Conservation (phyloP, 345 rosid genomes). For the Mangifera indica region DNA sequence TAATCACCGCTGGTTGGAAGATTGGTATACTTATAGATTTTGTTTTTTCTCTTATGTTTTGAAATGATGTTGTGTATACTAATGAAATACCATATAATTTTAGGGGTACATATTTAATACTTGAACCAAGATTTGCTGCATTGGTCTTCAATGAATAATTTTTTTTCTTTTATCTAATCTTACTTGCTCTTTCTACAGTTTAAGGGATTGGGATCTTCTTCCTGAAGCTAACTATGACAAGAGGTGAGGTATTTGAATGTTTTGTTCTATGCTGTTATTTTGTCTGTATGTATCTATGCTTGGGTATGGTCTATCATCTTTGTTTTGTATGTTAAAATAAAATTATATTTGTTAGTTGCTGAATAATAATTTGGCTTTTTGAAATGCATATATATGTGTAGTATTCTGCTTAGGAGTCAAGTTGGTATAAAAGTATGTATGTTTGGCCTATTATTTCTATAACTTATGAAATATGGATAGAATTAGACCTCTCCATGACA, state of each 20-base stretch:
- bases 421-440: not conserved
- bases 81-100: not conserved
- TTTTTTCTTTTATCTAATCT: conserved; percentile 11
- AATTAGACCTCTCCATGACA: too few species aligned
- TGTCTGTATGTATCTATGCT: not conserved
- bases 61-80: not conserved
- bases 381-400: not conserved
- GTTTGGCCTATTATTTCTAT: not conserved
- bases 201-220: conserved; percentile 84
- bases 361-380: too few species aligned
- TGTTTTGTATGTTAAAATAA: not conserved
- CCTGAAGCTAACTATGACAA: conserved; percentile 68
- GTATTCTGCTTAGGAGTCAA: not conserved
- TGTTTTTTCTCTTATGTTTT: conserved; percentile 10
- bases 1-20: conserved; percentile 91
- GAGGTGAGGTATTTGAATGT: conserved; percentile 49
- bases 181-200: conserved; percentile 38
- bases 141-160: not conserved
- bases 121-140: not conserved
- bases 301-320: not conserved
- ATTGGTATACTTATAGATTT: conserved; percentile 55
- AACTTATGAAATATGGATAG: not conserved
- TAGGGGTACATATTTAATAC: conserved; percentile 1
- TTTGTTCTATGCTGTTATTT: not conserved
- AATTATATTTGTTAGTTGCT: not conserved